Base-by-base conservation (phyloP, 2,329 filamentous ascomycete genomes). In the Aureobasidium pullulans region DNA sequence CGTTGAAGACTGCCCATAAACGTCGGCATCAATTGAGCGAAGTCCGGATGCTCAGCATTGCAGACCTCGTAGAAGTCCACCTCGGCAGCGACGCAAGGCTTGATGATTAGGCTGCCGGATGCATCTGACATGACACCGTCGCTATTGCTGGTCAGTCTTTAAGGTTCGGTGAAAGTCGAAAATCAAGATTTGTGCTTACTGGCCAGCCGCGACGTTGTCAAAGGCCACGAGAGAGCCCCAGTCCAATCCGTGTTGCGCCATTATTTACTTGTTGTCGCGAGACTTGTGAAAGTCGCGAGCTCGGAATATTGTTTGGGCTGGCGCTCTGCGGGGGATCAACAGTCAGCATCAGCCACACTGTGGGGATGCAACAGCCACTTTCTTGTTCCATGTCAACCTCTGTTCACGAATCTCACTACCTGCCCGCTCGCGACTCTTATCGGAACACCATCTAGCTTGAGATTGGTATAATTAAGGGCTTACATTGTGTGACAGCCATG, bases 51-150 rank as follows among this genome's bases (percentile, higher is more conserved):
- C 23, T 80, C 75, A 36, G 81, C 74, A 31, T 85, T 70, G 29
- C 77, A 86, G 40, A 84, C 83, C 71, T 96, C 84, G 79, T 99
- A 99, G 73, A 99, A 99, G 46, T 85, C 81, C 67, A 97, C 84
- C 76, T 99, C 94, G 64, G 85, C 81, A 63, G 84, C 76, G 0
- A 89, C 96, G 73, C 93, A 97, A 16, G 94, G 94, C 75, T 99
- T 99, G 70, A 96, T 90, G 71, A 99, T 89, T 36, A 97, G 79
- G 64, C 88, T 84, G 70, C 94, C 94, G 57, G 89, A 85, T 59
- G 82, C 79, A 69, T 96, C 90, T 70, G 87, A 91, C 67, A 96
- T 83, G 48, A 96, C 93, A 64, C 94, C 94, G 66, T 95, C 92
- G 76, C 92, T 96, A 70, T 47, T 63, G 29, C 52, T 15, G 52